Evolutionary conservation across 1,284 basidiomycete genomes (phyloP), one percentile per base, ranked within the genome.

Genomic region (Wolfiporia cocos): DNA sequence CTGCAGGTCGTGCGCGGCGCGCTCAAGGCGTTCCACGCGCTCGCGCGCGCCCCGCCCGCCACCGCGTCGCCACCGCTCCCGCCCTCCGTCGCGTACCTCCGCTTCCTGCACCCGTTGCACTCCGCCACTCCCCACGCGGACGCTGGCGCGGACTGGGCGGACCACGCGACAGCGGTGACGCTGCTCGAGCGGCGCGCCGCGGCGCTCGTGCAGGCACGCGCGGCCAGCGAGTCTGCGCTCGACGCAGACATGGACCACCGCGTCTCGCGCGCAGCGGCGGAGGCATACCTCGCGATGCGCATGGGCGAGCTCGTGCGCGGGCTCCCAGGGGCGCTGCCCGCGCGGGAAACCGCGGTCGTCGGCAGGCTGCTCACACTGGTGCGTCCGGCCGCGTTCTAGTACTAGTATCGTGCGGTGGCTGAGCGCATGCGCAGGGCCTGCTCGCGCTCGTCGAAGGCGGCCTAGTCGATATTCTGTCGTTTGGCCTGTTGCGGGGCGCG

Each of bases 1-100:
- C 70, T 77, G 36, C 86, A 89, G 61, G 83, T 86, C 29, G 76
- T 83, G 20, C 74, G 83, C 20, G 76, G 80, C 0, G 81, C 82
- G 1, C 58, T 85, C 15, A 88, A 86, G 52, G 68, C 79, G 0
- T 73, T 73, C 53, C 31, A 61, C 63, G 21, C 47, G 53, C 15
- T 51, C 54, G 4, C 42, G 52, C 31, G 51, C 23, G 37, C 57
- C 4, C 5, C 45, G 14, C 26, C 49, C 1, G 44, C 53, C 7
- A 17, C 22, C 4, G 37, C 29, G 2, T 26, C 15, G 12, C 15
- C 37, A 4, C 19, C 37, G 3, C 61, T 80, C 12, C 67, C 78
- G 1, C 71, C 70, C 1, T 76, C 75, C 4, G 71, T 74, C 1
- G 47, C 55, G 20, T 81, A 78, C 58, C 66, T 84, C 26, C 74